Evolutionary conservation across 768 basidiomycete species (phyloP).

Genomic region (Boletus edulis): DNA sequence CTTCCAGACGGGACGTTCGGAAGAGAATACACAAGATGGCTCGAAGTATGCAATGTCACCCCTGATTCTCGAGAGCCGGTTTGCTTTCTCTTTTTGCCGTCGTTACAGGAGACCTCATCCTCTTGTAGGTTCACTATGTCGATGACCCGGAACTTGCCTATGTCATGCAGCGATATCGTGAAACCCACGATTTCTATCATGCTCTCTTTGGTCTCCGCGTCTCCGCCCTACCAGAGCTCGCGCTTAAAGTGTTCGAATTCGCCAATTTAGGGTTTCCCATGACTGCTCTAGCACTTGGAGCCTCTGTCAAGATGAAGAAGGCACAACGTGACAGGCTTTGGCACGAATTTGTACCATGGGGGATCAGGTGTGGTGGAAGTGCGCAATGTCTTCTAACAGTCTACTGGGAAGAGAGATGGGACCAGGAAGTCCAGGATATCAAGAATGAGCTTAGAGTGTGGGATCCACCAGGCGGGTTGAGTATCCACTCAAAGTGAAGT

Average conservation of each 20-base stretch:
- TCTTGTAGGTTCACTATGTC: slow-evolving; percentile 82
- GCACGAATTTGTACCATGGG: slow-evolving; percentile 90
- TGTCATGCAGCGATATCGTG: slow-evolving; percentile 96
- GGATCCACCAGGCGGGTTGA: slow-evolving; percentile 59
- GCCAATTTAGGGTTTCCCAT: slow-evolving; percentile 90
- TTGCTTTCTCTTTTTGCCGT: slow-evolving; percentile 19
- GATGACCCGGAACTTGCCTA: slow-evolving; percentile 95
- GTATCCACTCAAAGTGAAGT: slow-evolving; percentile 9
- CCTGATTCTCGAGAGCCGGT: slow-evolving; percentile 95
- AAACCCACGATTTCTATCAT: slow-evolving; percentile 98
- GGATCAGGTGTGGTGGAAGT: slow-evolving; percentile 75
- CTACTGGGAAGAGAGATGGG: slow-evolving; percentile 97
- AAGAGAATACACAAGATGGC: slow-evolving; percentile 84
- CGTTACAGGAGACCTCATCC: not conserved
- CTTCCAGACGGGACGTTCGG: slow-evolving; percentile 85
- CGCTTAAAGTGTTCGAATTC: slow-evolving; percentile 93
- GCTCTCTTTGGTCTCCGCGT: slow-evolving; percentile 87
- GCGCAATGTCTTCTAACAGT: slow-evolving; percentile 80
- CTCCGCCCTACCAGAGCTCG: slow-evolving; percentile 86
- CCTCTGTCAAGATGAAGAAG: slow-evolving; percentile 32
- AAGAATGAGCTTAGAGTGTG: slow-evolving; percentile 82
- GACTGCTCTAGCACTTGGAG: slow-evolving; percentile 71
- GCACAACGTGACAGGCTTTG: slow-evolving; percentile 58
- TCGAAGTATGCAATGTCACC: slow-evolving; percentile 81
- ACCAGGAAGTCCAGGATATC: slow-evolving; percentile 76